These are phyloP conservation scores for Euphorbia celastroides DNA, from an alignment of 441 rosid genomes.

Conservation along the genomic window DNA sequence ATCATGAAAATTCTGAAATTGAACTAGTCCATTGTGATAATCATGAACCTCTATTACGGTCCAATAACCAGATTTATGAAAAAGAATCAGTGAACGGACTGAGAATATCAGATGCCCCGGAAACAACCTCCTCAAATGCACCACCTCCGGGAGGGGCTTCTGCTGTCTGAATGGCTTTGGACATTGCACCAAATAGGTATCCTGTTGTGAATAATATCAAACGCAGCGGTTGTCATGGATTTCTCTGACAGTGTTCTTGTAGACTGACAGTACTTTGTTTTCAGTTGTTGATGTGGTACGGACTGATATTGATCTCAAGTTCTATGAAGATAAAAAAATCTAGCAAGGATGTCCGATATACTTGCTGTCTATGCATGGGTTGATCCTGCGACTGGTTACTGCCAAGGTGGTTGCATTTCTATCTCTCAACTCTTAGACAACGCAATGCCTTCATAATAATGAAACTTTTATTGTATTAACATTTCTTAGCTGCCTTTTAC, in stretches of 20 bases:
- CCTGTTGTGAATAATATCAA: slow-evolving; percentile 12
- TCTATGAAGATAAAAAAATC: slow-evolving; percentile 78
- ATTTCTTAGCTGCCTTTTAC: neutral
- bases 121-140: slow-evolving; percentile 42
- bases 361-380: slow-evolving; percentile 99
- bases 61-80: slow-evolving; percentile 27
- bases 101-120: slow-evolving; percentile 65
- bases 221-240: slow-evolving; percentile 2
- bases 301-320: slow-evolving; percentile 91
- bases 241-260: slow-evolving; percentile 15
- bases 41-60: slow-evolving; percentile 31
- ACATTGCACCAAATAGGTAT: slow-evolving; percentile 87
- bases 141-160: slow-evolving; percentile 36
- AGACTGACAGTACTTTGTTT: slow-evolving; percentile 21
- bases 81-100: slow-evolving; percentile 44
- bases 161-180: slow-evolving; percentile 92
- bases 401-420: slow-evolving; percentile 67
- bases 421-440: slow-evolving; percentile 6
- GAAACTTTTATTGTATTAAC: neutral
- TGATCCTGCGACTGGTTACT: slow-evolving; percentile 95
- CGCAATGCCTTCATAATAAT: neutral
- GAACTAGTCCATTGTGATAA: slow-evolving; percentile 44
- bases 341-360: slow-evolving; percentile 95
- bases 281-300: slow-evolving; percentile 97
- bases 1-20: slow-evolving; percentile 44